Percentiles rank a stretch among this genome's conserved stretches.
These are phyloP conservation scores for Tylopilus sp. DNA, from an alignment of 768 basidiomycete genomes.

Conservation along the genomic window DNA sequence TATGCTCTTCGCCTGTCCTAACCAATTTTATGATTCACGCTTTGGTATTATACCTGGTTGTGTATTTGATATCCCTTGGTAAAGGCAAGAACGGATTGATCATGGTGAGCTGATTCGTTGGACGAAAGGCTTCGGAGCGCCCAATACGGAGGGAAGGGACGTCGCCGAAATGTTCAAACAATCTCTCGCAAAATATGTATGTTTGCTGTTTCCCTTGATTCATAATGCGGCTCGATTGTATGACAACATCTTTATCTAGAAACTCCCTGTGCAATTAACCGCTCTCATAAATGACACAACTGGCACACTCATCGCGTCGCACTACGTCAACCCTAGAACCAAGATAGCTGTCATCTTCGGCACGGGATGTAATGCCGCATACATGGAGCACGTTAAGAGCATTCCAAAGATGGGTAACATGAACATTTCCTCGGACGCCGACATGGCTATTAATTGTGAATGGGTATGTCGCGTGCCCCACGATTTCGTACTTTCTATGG, in stretches of 20 bases:
- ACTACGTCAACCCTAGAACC: constrained; percentile 88
- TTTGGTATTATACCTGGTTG: neutral
- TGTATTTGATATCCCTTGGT: neutral
- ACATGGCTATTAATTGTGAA: constrained; percentile 98
- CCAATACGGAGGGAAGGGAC: constrained; percentile 88
- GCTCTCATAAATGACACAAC: constrained; percentile 98
- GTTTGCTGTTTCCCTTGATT: constrained; percentile 26
- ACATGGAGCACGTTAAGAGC: constrained; percentile 86
- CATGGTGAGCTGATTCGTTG: constrained; percentile 93
- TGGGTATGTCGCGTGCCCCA: constrained; percentile 53
- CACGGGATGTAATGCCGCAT: constrained; percentile 97
- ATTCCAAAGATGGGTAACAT: constrained; percentile 82
- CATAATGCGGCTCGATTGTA: neutral
- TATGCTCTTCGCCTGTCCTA: neutral
- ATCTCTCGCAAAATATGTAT: constrained; percentile 72
- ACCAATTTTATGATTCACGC: neutral
- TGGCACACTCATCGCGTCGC: constrained; percentile 94
- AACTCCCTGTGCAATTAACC: constrained; percentile 78
- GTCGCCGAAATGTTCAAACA: constrained; percentile 91
- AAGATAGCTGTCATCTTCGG: constrained; percentile 97
- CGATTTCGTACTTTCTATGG: neutral
- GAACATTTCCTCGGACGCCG: constrained; percentile 57
- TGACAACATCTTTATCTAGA: constrained; percentile 37
- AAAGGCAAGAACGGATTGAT: constrained; percentile 89
- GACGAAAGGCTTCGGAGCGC: constrained; percentile 98